Evolutionary conservation across 192 early-diverging fungal genomes (phyloP).

Genomic region (Podila horticola): DNA sequence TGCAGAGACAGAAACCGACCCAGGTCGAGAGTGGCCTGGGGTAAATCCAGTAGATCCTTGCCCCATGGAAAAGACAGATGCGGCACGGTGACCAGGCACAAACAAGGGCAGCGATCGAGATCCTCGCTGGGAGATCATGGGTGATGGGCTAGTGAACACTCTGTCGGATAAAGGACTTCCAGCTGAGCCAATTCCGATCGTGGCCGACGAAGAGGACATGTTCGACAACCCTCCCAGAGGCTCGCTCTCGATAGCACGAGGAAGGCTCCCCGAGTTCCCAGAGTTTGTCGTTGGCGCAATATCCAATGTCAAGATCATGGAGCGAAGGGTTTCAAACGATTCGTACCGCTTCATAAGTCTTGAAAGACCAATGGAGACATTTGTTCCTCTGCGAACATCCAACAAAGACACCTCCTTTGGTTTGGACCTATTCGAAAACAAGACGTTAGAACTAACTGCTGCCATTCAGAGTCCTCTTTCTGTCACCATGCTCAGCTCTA

Average conservation of each 20-base stretch:
- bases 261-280: too few species aligned
- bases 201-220: background rate
- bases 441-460: background rate
- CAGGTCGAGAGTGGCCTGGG: too few species aligned
- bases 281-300: background rate
- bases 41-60: too few species aligned
- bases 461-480: too few species aligned
- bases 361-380: slow-evolving; percentile 46
- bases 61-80: too few species aligned
- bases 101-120: background rate
- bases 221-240: background rate
- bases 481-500: background rate
- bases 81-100: background rate
- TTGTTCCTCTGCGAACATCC: slow-evolving; percentile 37
- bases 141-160: background rate
- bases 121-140: background rate
- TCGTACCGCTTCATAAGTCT: slow-evolving; percentile 43
- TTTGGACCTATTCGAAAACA: slow-evolving; percentile 14
- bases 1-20: too few species aligned
- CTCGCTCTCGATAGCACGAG: background rate
- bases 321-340: slow-evolving; percentile 31
- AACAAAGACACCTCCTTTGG: slow-evolving; percentile 37
- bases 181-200: background rate
- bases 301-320: slow-evolving; percentile 30
- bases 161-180: background rate